Percentiles rank a stretch among this genome's conserved stretches.
Conservation (phyloP, 106 monocot genomes). For the Dendrobium huoshanense region DNA sequence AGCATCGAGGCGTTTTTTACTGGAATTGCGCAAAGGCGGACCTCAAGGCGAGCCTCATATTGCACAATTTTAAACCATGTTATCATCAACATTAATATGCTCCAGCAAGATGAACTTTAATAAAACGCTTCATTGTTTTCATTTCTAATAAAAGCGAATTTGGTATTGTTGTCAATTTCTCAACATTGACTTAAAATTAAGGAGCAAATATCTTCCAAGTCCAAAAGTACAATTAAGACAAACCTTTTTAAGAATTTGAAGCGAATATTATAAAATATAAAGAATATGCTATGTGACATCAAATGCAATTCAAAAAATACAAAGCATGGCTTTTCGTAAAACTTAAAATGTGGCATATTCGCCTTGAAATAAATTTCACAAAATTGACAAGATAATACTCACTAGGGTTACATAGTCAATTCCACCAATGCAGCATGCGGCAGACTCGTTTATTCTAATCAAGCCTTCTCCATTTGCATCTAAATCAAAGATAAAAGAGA, state of each 20-base stretch:
- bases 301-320: not conserved
- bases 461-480: conserved; percentile 22
- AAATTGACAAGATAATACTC: conserved; percentile 9
- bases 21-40: too few species aligned
- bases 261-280: not conserved
- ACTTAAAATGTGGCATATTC: not conserved
- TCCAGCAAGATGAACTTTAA: not conserved
- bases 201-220: not conserved
- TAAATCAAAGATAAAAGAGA: conserved; percentile 15
- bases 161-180: not conserved
- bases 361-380: not conserved
- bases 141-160: not conserved
- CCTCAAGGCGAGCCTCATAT: too few species aligned
- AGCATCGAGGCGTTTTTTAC: too few species aligned
- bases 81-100: not conserved
- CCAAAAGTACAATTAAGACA: not conserved
- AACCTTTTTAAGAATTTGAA: not conserved
- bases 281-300: not conserved
- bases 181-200: not conserved
- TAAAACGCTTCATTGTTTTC: not conserved
- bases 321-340: not conserved
- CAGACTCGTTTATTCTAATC: conserved; percentile 7
- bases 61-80: too few species aligned
- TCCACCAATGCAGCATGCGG: conserved; percentile 74
- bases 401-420: conserved; percentile 86